phyloP scores from a whole-genome alignment of 805 yeast species.

The Saturnispora mendoncae region DNA sequence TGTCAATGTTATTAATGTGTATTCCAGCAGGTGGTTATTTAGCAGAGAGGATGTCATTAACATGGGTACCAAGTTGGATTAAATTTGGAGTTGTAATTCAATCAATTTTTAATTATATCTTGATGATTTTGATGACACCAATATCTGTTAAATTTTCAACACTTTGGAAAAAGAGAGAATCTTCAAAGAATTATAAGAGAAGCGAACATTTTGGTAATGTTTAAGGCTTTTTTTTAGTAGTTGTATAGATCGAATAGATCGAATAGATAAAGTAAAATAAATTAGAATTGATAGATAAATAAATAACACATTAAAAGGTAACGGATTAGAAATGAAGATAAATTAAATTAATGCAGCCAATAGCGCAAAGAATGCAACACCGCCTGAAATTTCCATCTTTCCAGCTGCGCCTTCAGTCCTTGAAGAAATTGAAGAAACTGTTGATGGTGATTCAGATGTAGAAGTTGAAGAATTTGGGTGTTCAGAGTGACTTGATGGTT shows the following conservation, averaged over 20 bases:
- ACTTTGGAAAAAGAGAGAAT: conserved; percentile 7
- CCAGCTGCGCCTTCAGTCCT: background rate
- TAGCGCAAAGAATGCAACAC: background rate
- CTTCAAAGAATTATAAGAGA: conserved; percentile 6
- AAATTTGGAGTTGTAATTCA: conserved; percentile 41
- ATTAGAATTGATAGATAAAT: background rate
- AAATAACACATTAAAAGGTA: background rate
- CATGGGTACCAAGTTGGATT: conserved; percentile 44
- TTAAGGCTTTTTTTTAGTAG: background rate
- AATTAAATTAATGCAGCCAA: background rate
- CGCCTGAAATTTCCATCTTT: background rate
- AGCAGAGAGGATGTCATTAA: conserved; percentile 70
- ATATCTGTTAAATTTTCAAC: background rate
- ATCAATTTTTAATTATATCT: conserved; percentile 39
- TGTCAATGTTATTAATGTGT: conserved; percentile 49
- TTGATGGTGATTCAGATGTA: background rate
- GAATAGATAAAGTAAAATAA: background rate
- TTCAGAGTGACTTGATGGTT: background rate
- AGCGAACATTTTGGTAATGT: background rate
- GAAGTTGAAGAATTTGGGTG: background rate
- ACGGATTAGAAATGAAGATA: background rate
- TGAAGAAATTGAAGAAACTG: background rate
- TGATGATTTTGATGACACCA: conserved; percentile 1
- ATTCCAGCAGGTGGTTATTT: conserved; percentile 42
- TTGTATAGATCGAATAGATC: background rate